These are phyloP conservation scores for Grosmannia penicillata DNA, from an alignment of 2,329 filamentous ascomycete genomes.

Conservation along the genomic window DNA sequence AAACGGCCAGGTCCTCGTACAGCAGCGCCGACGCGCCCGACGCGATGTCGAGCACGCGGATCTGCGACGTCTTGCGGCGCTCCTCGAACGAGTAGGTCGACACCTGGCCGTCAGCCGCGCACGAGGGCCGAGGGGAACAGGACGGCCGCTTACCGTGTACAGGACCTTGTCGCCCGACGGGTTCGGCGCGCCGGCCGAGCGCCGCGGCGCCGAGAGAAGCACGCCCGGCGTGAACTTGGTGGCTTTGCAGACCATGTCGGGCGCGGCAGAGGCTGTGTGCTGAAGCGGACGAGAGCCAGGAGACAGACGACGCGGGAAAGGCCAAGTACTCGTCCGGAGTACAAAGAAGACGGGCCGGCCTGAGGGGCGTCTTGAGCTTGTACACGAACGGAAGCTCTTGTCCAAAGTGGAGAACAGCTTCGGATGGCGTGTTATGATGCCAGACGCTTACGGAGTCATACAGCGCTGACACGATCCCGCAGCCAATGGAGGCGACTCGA, in stretches of 20 bases:
- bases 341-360: no score
- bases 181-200: slow-evolving; percentile 58
- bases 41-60: slow-evolving; percentile 52
- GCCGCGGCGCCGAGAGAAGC: slow-evolving; percentile 59
- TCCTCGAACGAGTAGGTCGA: slow-evolving; percentile 69
- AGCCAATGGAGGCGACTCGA: no score
- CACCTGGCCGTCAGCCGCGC: slow-evolving; percentile 21
- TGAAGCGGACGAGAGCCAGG: neutral
- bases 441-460: no score
- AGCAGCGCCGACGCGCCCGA: slow-evolving; percentile 51
- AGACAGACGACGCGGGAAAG: no score
- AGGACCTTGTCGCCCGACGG: slow-evolving; percentile 46
- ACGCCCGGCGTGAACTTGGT: slow-evolving; percentile 64
- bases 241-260: slow-evolving; percentile 58
- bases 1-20: slow-evolving; percentile 47
- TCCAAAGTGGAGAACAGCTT: no score
- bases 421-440: no score
- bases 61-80: slow-evolving; percentile 54
- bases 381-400: no score
- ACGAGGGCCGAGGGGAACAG: neutral
- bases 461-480: no score
- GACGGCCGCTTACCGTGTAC: slow-evolving; percentile 35
- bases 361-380: no score
- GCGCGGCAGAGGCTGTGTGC: slow-evolving; percentile 4
- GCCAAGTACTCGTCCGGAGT: no score